These are phyloP conservation scores for Magnaporthales sp. DNA, from an alignment of 2,329 filamentous ascomycete genomes.

Conservation along the genomic window DNA sequence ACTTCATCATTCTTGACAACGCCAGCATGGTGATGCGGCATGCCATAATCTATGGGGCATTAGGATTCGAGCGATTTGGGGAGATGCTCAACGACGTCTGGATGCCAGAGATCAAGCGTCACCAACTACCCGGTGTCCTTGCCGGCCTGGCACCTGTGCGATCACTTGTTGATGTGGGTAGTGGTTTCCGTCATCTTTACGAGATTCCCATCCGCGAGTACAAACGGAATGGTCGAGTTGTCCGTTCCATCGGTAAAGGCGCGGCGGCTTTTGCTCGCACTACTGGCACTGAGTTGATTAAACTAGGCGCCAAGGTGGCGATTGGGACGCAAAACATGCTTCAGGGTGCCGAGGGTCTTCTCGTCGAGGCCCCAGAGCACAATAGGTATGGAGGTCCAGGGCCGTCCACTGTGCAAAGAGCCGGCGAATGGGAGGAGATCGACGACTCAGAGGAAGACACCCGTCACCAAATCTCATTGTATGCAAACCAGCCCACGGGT, in stretches of 20 bases:
- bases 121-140: slow-evolving; percentile 82
- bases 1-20: slow-evolving; percentile 87
- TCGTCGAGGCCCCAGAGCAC: slow-evolving; percentile 36
- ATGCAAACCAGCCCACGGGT: slow-evolving; percentile 87
- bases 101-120: slow-evolving; percentile 85
- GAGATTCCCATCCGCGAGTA: slow-evolving; percentile 90
- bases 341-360: slow-evolving; percentile 76
- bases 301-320: slow-evolving; percentile 86
- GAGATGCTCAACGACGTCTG: slow-evolving; percentile 91
- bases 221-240: slow-evolving; percentile 82
- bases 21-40: slow-evolving; percentile 79
- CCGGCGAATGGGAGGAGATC: slow-evolving; percentile 33
- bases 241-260: slow-evolving; percentile 87
- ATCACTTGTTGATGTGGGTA: slow-evolving; percentile 83
- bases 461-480: slow-evolving; percentile 74
- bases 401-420: slow-evolving; percentile 29
- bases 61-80: slow-evolving; percentile 83
- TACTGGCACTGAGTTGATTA: slow-evolving; percentile 89
- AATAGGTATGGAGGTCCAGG: slow-evolving; percentile 14
- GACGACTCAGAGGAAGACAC: slow-evolving; percentile 59
- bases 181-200: slow-evolving; percentile 76
- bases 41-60: slow-evolving; percentile 85
- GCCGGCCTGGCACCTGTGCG: slow-evolving; percentile 85
- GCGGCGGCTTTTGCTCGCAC: slow-evolving; percentile 84
- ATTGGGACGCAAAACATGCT: slow-evolving; percentile 92